Evolutionary conservation across 129 eudicot genomes (phyloP).

Genomic region (Flaveria trinervia): DNA sequence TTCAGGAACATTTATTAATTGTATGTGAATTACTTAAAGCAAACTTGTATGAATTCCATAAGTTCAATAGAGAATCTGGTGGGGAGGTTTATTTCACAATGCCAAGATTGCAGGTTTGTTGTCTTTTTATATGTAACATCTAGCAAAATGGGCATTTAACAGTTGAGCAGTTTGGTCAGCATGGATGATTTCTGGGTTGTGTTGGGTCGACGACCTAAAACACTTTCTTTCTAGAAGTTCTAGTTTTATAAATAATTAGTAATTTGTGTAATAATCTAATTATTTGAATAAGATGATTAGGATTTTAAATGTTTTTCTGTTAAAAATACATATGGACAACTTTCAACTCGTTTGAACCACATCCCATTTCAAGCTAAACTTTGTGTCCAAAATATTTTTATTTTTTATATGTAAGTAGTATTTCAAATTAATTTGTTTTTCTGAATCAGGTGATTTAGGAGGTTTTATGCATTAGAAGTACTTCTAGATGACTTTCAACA

Average conservation of each 20-base stretch:
- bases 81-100: conserved; percentile 94
- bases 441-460: neutral
- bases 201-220: neutral
- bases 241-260: neutral
- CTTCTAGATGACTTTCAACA: neutral
- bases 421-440: neutral
- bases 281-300: neutral
- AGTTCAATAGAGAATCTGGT: conserved; percentile 92
- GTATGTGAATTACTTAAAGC: conserved; percentile 94
- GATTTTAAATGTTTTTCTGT: neutral
- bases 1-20: conserved; percentile 88
- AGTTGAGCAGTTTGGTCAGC: neutral
- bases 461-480: conserved; percentile 9
- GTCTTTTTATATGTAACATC: neutral
- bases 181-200: neutral
- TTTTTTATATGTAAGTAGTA: neutral
- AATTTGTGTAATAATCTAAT: neutral
- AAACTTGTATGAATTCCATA: conserved; percentile 84
- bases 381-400: neutral
- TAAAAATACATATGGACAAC: neutral
- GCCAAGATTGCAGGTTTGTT: conserved; percentile 91
- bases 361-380: neutral
- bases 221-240: neutral
- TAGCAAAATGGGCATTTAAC: neutral
- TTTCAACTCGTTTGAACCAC: neutral